These are phyloP conservation scores for Dipodascopsis uninucleata DNA, from an alignment of 805 yeast species.

Conservation along the genomic window DNA sequence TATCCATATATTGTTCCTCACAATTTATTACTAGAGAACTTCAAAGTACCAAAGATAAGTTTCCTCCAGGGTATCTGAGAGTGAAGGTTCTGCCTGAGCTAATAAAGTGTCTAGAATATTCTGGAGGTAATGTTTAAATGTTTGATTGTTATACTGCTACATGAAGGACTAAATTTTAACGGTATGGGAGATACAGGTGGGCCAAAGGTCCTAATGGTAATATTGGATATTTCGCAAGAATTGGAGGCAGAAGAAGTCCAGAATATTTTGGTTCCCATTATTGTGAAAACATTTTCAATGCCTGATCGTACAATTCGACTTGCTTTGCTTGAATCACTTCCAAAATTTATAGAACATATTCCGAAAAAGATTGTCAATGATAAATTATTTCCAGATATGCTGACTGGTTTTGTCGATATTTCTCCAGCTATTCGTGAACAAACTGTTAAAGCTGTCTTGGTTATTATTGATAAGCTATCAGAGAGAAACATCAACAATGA, in stretches of 20 bases:
- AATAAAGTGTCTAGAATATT: constrained; percentile 41
- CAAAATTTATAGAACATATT: constrained; percentile 49
- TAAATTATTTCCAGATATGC: constrained; percentile 60
- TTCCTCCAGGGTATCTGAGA: constrained; percentile 55
- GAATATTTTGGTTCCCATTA: constrained; percentile 52
- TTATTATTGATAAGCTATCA: constrained; percentile 45
- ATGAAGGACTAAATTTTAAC: too few relatives aligned
- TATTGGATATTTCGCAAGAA: constrained; percentile 36
- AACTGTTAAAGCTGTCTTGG: constrained; percentile 62
- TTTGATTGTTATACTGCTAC: too few relatives aligned
- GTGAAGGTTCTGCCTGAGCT: constrained; percentile 70
- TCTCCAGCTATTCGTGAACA: constrained; percentile 76
- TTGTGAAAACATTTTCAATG: constrained; percentile 58
- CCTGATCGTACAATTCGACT: constrained; percentile 77
- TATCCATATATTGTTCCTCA: too few relatives aligned
- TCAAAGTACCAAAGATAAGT: constrained; percentile 36
- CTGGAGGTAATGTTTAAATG: too few relatives aligned
- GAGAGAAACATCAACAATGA: constrained; percentile 86
- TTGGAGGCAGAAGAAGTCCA: constrained; percentile 39
- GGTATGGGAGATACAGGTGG: too few relatives aligned
- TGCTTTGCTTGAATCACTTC: constrained; percentile 61
- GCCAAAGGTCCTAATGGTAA: constrained; percentile 31
- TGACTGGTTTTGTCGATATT: constrained; percentile 84
- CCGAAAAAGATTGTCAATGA: constrained; percentile 61
- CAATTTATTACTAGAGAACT: too few relatives aligned